These are phyloP conservation scores for Suillus cothurnatus DNA, from an alignment of 768 basidiomycete species.

Conservation along the genomic window DNA sequence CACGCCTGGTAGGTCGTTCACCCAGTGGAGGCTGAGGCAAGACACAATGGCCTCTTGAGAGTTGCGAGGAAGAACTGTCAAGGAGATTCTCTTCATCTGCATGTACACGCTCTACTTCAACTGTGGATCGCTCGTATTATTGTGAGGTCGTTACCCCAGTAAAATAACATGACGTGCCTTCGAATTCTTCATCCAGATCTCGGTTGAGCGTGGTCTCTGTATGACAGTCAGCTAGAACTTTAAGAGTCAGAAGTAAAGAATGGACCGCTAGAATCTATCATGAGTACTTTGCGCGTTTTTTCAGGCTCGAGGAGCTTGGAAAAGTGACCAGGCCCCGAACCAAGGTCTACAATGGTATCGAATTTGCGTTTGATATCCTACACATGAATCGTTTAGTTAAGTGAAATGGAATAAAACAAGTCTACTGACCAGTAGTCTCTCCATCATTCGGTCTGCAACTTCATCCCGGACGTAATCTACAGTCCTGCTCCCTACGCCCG, in stretches of 20 bases:
- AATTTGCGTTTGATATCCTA: constrained; percentile 94
- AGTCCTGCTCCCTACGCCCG: constrained; percentile 62
- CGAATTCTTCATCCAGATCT: constrained; percentile 78
- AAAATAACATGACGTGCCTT: constrained; percentile 51
- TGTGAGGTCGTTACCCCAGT: not conserved
- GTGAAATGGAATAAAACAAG: constrained; percentile 9
- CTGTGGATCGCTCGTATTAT: constrained; percentile 41
- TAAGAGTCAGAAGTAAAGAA: constrained; percentile 7
- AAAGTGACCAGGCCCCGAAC: constrained; percentile 91
- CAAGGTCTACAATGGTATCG: constrained; percentile 78
- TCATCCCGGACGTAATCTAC: constrained; percentile 94
- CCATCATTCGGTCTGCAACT: constrained; percentile 88
- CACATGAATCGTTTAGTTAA: constrained; percentile 5
- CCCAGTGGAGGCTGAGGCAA: constrained; percentile 93
- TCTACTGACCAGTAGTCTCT: constrained; percentile 74
- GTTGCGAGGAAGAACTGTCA: constrained; percentile 57
- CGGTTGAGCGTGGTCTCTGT: constrained; percentile 72
- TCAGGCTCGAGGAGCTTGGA: constrained; percentile 75
- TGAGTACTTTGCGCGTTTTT: constrained; percentile 69
- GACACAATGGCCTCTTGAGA: constrained; percentile 93
- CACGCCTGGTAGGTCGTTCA: constrained; percentile 92
- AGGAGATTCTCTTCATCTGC: constrained; percentile 86
- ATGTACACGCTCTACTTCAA: constrained; percentile 73
- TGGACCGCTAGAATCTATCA: constrained; percentile 89
- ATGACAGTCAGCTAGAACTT: constrained; percentile 8